These are phyloP conservation scores for Sanguinoderma infundibulare DNA, from an alignment of 1,284 basidiomycete species.

Conservation along the genomic window DNA sequence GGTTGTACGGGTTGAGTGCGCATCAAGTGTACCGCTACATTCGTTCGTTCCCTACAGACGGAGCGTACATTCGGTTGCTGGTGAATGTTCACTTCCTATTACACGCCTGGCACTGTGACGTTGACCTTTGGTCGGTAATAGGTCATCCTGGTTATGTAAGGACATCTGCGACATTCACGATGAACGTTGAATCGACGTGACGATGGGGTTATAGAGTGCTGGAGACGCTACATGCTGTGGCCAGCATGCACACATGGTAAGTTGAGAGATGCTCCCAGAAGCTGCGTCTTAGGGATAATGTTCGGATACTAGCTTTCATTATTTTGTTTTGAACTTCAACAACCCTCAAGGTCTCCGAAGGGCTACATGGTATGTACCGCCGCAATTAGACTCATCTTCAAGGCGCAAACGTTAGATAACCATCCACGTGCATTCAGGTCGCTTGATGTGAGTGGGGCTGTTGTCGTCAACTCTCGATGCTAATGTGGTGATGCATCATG, in stretches of 20 bases:
- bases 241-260: slow-evolving; percentile 3
- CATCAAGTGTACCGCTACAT: slow-evolving; percentile 16
- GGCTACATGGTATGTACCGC: not conserved
- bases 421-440: not conserved
- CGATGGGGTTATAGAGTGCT: not conserved
- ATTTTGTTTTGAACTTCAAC: not conserved
- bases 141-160: slow-evolving; percentile 4
- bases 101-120: not conserved
- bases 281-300: not conserved
- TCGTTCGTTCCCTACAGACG: slow-evolving; percentile 13
- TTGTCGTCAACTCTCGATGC: no score
- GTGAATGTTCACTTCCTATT: not conserved
- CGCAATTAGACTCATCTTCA: no score
- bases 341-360: not conserved
- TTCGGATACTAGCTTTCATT: not conserved
- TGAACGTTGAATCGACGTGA: no score
- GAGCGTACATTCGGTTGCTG: slow-evolving; percentile 5
- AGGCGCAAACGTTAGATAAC: no score
- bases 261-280: not conserved
- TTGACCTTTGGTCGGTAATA: not conserved
- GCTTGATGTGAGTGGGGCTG: slow-evolving; percentile 8
- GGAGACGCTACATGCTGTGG: slow-evolving; percentile 1
- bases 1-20: slow-evolving; percentile 10
- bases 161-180: not conserved
- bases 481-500: no score